Percentiles rank a stretch among this genome's conserved stretches.
phyloP scores from a whole-genome alignment of 805 yeast species.

The Hanseniaspora vineae region DNA sequence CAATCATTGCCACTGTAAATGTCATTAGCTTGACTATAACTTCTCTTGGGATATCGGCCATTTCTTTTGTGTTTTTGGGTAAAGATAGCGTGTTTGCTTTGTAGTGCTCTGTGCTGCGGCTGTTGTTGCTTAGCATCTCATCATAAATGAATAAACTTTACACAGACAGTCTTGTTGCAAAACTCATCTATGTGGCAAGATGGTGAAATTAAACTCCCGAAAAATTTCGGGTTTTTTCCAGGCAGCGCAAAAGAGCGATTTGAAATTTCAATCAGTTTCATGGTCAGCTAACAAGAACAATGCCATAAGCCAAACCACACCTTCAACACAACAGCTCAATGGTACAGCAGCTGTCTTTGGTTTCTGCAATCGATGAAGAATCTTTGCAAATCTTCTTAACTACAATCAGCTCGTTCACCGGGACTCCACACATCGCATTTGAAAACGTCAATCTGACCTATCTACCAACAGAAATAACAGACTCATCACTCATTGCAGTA shows the following conservation, averaged over 20 bases:
- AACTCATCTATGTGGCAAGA: too few species aligned
- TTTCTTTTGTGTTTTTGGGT: not conserved
- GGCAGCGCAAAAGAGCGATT: too few species aligned
- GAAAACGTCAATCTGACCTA: constrained; percentile 16
- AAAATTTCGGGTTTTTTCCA: too few species aligned
- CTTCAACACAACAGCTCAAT: too few species aligned
- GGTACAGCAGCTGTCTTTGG: constrained; percentile 23
- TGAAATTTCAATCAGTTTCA: too few species aligned
- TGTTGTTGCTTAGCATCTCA: too few species aligned
- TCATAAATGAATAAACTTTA: too few species aligned
- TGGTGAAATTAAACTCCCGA: too few species aligned
- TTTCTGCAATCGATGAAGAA: constrained; percentile 17
- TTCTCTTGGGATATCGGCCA: constrained; percentile 25
- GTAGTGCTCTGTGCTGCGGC: too few species aligned
- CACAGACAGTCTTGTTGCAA: too few species aligned
- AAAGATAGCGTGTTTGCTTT: not conserved
- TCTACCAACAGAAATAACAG: constrained; percentile 18
- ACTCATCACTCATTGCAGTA: constrained; percentile 13
- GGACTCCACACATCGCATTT: constrained; percentile 19
- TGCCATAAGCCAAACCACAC: too few species aligned
- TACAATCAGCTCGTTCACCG: constrained; percentile 18
- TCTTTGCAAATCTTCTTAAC: constrained; percentile 18
- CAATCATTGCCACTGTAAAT: constrained; percentile 67
- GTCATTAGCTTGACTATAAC: constrained; percentile 58
- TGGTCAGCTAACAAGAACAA: too few species aligned